Conservation (phyloP, 805 yeast species). For the Nadsonia fulvescens region DNA sequence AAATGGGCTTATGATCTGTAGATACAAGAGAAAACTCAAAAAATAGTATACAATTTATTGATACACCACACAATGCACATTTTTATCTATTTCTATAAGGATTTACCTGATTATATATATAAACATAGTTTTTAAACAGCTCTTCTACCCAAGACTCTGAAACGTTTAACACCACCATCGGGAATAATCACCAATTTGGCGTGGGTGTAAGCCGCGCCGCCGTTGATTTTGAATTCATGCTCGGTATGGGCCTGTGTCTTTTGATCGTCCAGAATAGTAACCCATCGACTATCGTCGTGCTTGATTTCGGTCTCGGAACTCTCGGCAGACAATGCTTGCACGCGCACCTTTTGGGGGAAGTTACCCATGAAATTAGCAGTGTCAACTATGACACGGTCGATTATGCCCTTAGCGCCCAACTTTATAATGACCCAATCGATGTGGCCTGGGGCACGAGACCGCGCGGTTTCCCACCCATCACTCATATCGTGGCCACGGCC, state of each 20-base stretch:
- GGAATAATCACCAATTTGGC: conserved; percentile 74
- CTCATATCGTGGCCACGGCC: conserved; percentile 95
- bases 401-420: conserved; percentile 46
- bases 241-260: conserved; percentile 76
- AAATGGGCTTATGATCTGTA: too few species aligned
- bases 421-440: conserved; percentile 81
- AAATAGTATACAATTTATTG: too few species aligned
- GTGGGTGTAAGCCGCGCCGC: conserved; percentile 33
- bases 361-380: conserved; percentile 92
- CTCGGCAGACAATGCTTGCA: conserved; percentile 39
- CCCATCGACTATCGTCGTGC: conserved; percentile 36
- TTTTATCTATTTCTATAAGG: too few species aligned
- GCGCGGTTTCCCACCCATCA: conserved; percentile 95
- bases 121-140: too few species aligned
- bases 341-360: conserved; percentile 63
- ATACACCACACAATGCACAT: too few species aligned
- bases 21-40: too few species aligned
- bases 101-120: too few species aligned
- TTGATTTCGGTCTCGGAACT: conserved; percentile 23
- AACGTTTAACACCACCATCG: conserved; percentile 91
- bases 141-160: conserved; percentile 54
- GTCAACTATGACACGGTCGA: conserved; percentile 52
- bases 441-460: conserved; percentile 73
- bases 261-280: conserved; percentile 39
- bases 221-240: conserved; percentile 29